phyloP scores from a whole-genome alignment of 2,329 filamentous ascomycete genomes.

The Nannizzia gypsea region DNA sequence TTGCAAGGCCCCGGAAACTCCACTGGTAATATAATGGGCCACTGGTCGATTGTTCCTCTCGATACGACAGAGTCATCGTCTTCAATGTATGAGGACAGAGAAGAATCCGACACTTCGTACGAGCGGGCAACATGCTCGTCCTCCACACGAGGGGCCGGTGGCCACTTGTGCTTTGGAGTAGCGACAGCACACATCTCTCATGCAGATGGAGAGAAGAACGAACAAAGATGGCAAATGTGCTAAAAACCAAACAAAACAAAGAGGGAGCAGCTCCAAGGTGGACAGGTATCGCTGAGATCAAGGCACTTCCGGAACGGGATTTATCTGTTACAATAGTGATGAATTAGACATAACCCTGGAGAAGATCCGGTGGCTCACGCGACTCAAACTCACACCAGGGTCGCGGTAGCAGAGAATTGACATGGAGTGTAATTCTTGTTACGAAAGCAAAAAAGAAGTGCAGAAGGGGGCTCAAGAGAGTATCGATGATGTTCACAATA shows the following conservation, averaged over 20 bases:
- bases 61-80: constrained; percentile 16
- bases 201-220: constrained; percentile 4
- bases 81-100: constrained; percentile 12
- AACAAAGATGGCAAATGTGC: constrained; percentile 3
- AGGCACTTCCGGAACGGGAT: constrained; percentile 10
- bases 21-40: constrained; percentile 31
- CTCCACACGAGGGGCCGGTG: constrained; percentile 35
- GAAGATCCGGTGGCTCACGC: constrained; percentile 9
- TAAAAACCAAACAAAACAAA: constrained; percentile 5
- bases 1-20: constrained; percentile 13
- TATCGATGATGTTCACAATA: neutral
- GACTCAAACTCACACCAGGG: constrained; percentile 12
- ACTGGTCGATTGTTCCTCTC: constrained; percentile 35
- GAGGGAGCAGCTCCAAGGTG: neutral
- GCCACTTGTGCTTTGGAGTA: constrained; percentile 24
- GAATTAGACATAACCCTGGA: constrained; percentile 14
- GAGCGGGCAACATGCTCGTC: constrained; percentile 34
- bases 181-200: constrained; percentile 16
- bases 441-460: neutral
- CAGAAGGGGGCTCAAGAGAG: neutral
- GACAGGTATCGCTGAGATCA: constrained; percentile 9
- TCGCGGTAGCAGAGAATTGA: constrained; percentile 4
- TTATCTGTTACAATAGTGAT: constrained; percentile 11
- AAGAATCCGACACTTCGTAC: constrained; percentile 28
- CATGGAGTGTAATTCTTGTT: neutral